Evolutionary conservation across 345 rosid genomes (phyloP).

Genomic region (Populus nigra): DNA sequence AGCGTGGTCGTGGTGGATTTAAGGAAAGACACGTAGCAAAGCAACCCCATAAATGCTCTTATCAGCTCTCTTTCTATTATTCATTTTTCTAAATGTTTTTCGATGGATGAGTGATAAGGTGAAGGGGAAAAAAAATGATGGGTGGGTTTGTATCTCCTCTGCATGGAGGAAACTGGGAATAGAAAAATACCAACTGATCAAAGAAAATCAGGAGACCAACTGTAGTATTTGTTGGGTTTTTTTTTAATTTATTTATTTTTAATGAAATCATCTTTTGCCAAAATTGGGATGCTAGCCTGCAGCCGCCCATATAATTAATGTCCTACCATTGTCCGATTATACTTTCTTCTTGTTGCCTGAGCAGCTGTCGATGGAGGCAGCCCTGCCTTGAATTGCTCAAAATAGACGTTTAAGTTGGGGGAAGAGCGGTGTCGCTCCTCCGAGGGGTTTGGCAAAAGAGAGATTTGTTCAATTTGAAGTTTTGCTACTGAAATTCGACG

Average conservation of each 20-base stretch:
- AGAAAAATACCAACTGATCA: background rate
- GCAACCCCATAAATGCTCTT: background rate
- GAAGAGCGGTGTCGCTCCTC: too few relatives aligned
- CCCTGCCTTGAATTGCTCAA: background rate
- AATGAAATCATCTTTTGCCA: background rate
- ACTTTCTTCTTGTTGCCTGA: too few relatives aligned
- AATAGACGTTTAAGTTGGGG: too few relatives aligned
- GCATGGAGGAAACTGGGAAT: background rate
- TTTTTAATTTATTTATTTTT: background rate
- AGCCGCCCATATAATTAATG: too few relatives aligned
- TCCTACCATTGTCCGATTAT: too few relatives aligned
- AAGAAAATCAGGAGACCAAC: background rate
- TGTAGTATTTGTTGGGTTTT: background rate
- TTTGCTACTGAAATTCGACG: too few relatives aligned
- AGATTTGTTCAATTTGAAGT: too few relatives aligned
- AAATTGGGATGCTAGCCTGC: too few relatives aligned
- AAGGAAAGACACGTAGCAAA: conserved; percentile 39
- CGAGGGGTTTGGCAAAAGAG: too few relatives aligned
- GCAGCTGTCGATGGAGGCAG: too few relatives aligned
- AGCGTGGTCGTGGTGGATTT: conserved; percentile 85
- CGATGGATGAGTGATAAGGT: background rate
- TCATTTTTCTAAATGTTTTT: too few relatives aligned
- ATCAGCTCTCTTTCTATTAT: background rate
- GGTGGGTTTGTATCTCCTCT: background rate
- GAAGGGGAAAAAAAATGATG: too few relatives aligned